These are phyloP conservation scores for Acaromyces ingoldii DNA, from an alignment of 1,284 basidiomycete genomes.

Conservation along the genomic window DNA sequence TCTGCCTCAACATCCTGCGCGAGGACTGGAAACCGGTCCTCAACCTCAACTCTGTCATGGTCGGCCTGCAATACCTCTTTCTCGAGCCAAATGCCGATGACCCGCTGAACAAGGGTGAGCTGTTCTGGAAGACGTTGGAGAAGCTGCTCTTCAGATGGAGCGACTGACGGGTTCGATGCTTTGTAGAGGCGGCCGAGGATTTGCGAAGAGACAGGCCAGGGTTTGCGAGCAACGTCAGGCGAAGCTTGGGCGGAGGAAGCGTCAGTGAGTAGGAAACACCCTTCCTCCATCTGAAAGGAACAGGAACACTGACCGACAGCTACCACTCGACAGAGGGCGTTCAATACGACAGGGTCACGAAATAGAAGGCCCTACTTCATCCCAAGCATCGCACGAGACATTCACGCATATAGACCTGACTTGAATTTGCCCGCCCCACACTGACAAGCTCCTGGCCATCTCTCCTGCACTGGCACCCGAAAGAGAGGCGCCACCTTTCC, in stretches of 20 bases:
- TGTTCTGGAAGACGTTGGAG: not conserved
- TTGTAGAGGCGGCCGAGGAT: constrained; percentile 50
- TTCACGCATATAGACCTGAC: no score
- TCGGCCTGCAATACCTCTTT: constrained; percentile 96
- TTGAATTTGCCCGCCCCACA: no score
- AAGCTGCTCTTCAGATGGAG: not conserved
- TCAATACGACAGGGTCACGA: no score
- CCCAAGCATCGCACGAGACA: no score
- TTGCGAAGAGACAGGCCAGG: constrained; percentile 36
- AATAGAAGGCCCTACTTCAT: no score
- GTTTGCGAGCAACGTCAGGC: constrained; percentile 42
- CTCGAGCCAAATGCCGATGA: constrained; percentile 98
- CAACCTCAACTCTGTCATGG: constrained; percentile 94
- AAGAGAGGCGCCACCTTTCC: no score
- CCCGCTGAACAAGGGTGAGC: constrained; percentile 88
- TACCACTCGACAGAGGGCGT: no score
- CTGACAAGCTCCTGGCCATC: no score
- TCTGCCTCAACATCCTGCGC: constrained; percentile 80
- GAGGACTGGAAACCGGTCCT: constrained; percentile 99
- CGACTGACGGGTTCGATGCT: not conserved
- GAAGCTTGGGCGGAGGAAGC: constrained; percentile 38
- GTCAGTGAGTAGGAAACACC: no score
- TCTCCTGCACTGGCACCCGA: no score
- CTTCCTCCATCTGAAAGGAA: no score
- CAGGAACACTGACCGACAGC: no score